Conservation (phyloP, 257 asterid genomes). For the Nicotiana paniculata region DNA sequence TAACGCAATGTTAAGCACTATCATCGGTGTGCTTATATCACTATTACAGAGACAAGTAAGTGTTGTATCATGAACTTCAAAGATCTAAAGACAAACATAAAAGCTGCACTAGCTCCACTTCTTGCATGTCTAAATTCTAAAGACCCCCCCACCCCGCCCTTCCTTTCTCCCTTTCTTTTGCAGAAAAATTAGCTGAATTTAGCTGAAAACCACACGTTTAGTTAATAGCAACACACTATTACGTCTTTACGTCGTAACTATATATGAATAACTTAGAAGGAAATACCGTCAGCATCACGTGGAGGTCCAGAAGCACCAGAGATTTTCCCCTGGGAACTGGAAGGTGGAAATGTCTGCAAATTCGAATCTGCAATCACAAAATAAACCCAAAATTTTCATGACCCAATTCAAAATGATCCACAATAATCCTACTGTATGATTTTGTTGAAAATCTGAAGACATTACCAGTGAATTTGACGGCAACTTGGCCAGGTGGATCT, state of each 20-base stretch:
- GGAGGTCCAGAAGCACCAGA: constrained; percentile 80
- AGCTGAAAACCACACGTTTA: background rate
- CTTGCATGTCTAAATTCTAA: background rate
- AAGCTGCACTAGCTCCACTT: background rate
- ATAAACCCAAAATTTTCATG: constrained; percentile 1
- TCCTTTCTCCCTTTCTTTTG: background rate
- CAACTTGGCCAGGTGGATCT: constrained; percentile 63
- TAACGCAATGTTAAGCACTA: background rate
- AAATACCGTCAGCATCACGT: constrained; percentile 92
- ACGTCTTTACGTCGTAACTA: too few relatives aligned
- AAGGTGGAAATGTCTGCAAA: constrained; percentile 92
- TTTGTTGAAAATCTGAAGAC: background rate
- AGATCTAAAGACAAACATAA: background rate
- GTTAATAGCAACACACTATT: background rate
- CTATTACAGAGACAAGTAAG: background rate
- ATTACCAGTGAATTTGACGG: constrained; percentile 74
- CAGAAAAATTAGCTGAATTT: background rate
- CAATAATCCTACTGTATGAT: background rate
- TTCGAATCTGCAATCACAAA: constrained; percentile 58
- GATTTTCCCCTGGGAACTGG: constrained; percentile 81
- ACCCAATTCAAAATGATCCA: background rate
- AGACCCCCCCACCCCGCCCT: background rate
- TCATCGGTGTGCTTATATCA: background rate
- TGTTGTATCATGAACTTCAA: background rate
- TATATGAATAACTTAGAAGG: background rate